Conservation (phyloP, 2,329 filamentous ascomycete species). For the Dothistroma pini region DNA sequence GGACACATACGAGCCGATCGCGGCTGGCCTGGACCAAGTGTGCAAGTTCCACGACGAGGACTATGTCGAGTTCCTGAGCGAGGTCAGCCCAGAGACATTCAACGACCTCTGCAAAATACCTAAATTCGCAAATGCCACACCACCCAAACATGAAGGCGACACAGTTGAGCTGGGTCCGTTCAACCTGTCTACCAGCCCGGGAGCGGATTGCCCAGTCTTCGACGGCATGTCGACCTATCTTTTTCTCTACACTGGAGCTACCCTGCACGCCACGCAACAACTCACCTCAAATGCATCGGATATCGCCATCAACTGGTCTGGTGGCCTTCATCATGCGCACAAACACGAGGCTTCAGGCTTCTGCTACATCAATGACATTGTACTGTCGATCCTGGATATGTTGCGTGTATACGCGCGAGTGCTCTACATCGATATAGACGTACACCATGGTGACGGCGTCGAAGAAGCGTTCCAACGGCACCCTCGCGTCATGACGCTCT, state of each 20-base stretch:
- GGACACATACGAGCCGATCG: constrained; percentile 84
- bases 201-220: constrained; percentile 94
- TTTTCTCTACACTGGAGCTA: constrained; percentile 86
- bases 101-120: constrained; percentile 52
- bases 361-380: constrained; percentile 99
- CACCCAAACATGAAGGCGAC: constrained; percentile 44
- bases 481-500: constrained; percentile 86
- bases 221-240: constrained; percentile 95
- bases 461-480: constrained; percentile 89
- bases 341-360: constrained; percentile 91
- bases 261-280: constrained; percentile 85
- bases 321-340: constrained; percentile 93
- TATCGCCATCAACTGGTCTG: constrained; percentile 97
- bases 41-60: constrained; percentile 81
- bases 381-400: constrained; percentile 85
- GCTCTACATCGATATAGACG: constrained; percentile 91
- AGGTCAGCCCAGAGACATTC: constrained; percentile 35
- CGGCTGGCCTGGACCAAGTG: constrained; percentile 83
- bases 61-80: constrained; percentile 79
- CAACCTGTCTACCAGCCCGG: constrained; percentile 60
- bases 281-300: constrained; percentile 82
- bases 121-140: constrained; percentile 40
- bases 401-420: constrained; percentile 78
- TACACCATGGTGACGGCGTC: constrained; percentile 87
- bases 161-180: constrained; percentile 55